phyloP scores from a whole-genome alignment of 768 basidiomycete species.

The Amanita thiersii region DNA sequence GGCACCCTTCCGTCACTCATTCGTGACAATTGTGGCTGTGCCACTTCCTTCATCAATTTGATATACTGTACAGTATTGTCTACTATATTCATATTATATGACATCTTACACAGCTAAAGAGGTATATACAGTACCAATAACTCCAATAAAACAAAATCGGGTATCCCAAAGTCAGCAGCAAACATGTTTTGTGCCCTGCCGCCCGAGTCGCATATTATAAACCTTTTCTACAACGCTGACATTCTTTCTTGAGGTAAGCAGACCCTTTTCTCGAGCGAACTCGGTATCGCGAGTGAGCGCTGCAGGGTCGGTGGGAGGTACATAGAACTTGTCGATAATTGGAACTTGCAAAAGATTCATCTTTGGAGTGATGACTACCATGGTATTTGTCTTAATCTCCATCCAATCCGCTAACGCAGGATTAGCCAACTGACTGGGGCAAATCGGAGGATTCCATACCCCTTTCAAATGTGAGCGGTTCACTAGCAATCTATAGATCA shows the following conservation, averaged over 20 bases:
- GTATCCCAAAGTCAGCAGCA: conserved; percentile 5
- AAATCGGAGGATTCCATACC: conserved; percentile 32
- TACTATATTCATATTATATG: not conserved
- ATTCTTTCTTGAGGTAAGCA: conserved; percentile 51
- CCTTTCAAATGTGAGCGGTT: conserved; percentile 95
- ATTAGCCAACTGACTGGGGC: conserved; percentile 5
- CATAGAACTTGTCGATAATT: conserved; percentile 88
- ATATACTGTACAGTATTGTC: not conserved
- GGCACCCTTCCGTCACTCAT: conserved; percentile 3
- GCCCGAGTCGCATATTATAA: not conserved
- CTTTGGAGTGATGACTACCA: conserved; percentile 93
- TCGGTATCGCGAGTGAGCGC: conserved; percentile 62
- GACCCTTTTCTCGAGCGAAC: conserved; percentile 85
- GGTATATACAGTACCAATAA: not conserved
- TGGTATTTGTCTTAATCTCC: conserved; percentile 95
- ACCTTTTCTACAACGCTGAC: conserved; percentile 3
- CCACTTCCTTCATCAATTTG: not conserved
- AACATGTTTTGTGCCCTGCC: not conserved
- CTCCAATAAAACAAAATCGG: not conserved
- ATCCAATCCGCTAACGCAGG: conserved; percentile 81
- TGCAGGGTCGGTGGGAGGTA: conserved; percentile 77
- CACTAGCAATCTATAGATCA: conserved; percentile 62
- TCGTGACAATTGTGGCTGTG: not conserved
- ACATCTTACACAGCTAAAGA: not conserved
- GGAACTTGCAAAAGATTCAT: conserved; percentile 95